Percentiles rank a stretch among this genome's conserved stretches.
phyloP scores from a whole-genome alignment of 768 basidiomycete genomes.

The Suillus placidus region DNA sequence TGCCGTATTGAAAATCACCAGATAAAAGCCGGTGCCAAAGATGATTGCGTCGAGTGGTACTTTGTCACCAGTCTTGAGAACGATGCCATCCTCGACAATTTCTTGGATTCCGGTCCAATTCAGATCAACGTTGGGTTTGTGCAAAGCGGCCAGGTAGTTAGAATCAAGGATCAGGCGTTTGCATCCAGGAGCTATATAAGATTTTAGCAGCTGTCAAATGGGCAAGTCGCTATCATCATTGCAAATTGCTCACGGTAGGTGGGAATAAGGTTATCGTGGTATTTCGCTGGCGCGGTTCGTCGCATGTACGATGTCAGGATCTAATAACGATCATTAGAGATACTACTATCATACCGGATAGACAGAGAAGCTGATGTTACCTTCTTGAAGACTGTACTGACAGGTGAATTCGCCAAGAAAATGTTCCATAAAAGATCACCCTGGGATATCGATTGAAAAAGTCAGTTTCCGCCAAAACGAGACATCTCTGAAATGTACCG shows the following conservation, averaged over 20 bases:
- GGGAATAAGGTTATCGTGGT: conserved; percentile 50
- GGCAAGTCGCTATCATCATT: background rate
- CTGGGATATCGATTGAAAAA: background rate
- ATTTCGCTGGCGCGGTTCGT: conserved; percentile 47
- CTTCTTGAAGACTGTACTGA: conserved; percentile 36
- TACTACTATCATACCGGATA: no score
- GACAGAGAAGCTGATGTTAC: conserved; percentile 23
- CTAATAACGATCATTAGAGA: conserved; percentile 34
- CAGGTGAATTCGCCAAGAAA: conserved; percentile 40
- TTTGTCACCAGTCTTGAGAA: conserved; percentile 50
- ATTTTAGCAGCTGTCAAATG: background rate
- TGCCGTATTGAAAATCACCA: conserved; percentile 37
- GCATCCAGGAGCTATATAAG: conserved; percentile 51
- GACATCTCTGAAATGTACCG: conserved; percentile 33
- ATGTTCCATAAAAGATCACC: conserved; percentile 33
- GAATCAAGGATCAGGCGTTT: conserved; percentile 65
- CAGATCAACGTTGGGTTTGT: conserved; percentile 55
- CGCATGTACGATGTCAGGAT: conserved; percentile 46
- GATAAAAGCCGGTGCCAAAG: conserved; percentile 55
- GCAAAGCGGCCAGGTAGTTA: conserved; percentile 55
- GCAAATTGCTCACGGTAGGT: conserved; percentile 44
- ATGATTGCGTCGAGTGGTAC: conserved; percentile 59
- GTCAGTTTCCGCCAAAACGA: background rate
- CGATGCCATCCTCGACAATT: conserved; percentile 52
- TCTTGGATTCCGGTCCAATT: conserved; percentile 51